Base-by-base conservation (phyloP, 2,329 filamentous ascomycete species). In the Microcera coccophila region DNA sequence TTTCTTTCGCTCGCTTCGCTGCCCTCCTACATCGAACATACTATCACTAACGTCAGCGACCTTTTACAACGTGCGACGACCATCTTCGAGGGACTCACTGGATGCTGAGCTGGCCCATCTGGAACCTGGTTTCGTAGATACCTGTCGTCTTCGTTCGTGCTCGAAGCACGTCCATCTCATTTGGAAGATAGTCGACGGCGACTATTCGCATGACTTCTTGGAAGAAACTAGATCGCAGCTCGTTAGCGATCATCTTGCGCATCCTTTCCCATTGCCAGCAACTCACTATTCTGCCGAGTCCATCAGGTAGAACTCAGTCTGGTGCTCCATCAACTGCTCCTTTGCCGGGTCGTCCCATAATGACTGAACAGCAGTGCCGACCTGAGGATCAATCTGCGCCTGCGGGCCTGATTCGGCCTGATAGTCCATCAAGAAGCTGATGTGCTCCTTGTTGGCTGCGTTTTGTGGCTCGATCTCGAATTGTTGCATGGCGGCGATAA, bases 291-390 rank as follows among this genome's bases (percentile, higher is more conserved):
- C 90, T 39, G 93, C 93, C 18, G 93, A 98, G 67, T 98, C 93
- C 93, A 98, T 98, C 45, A 98, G 74, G 64, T 98, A 98, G 66
- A 98, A 98, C 69, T 98, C 91, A 62, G 90, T 95, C 64, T 95
- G 88, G 63, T 93, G 88, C 61, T 95, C 88, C 76, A 97, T 84
- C 28, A 96, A 78, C 54, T 79, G 81, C 41, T 87, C 81, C 57
- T 88, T 87, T 55, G 85, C 85, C 7, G 87, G 84, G 62, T 98
- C 93, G 57, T 84, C 84, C 93, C 93, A 98, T 63, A 98, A 72
- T 41, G 87, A 84, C 53, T 85, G 81, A 28, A 97, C 83, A 14
- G 93, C 93, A 44, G 84, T 76, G 49, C 88, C 90, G 18, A 97
- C 84, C 62, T 84, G 83, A 38, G 79, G 69, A 59, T 96, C 87